Base-by-base conservation (phyloP, 2,329 filamentous ascomycete species). In the Arthroderma sp. region DNA sequence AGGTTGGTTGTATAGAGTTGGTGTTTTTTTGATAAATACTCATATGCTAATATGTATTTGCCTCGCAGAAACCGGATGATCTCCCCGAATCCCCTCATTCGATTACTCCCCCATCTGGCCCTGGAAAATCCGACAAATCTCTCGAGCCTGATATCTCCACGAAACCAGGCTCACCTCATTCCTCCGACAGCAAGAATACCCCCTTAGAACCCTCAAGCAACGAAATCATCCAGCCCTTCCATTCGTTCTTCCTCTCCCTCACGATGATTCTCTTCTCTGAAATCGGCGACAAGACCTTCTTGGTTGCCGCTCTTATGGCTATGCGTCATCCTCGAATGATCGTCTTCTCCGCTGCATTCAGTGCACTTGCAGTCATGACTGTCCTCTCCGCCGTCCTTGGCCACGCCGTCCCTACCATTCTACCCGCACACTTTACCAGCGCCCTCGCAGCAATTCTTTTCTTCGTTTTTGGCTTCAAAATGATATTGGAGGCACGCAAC, bases 231-330 rank as follows among this genome's bases (percentile, higher is more conserved):
- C 86, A 84, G 61, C 88, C 88, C 17, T 76, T 84, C 66, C 91
- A 98, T 71, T 97, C 93, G 2, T 94, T 93, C 67, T 68, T 95
- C 11, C 83, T 97, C 33, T 95, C 93, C 15, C 83, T 96, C 60
- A 91, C 91, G 58, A 98, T 97, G 93, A 98, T 98, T 66, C 77
- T 97, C 61, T 86, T 97, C 65, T 96, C 91, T 51, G 93, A 98
- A 71, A 84, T 98, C 66, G 93, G 93, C 62, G 93, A 98, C 81
- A 98, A 98, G 76, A 98, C 93, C 0, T 98, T 98, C 77, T 80
- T 98, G 44, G 89, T 98, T 21, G 93, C 93, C 5, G 91, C 91
- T 6, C 81, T 98, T 17, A 98, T 98, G 93, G 93, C 93, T 11
- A 98, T 98, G 93, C 93, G 95, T 70, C 91, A 98, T 67, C 87